Conservation (phyloP, 1,284 basidiomycete genomes). For the Ganoderma lucidum region DNA sequence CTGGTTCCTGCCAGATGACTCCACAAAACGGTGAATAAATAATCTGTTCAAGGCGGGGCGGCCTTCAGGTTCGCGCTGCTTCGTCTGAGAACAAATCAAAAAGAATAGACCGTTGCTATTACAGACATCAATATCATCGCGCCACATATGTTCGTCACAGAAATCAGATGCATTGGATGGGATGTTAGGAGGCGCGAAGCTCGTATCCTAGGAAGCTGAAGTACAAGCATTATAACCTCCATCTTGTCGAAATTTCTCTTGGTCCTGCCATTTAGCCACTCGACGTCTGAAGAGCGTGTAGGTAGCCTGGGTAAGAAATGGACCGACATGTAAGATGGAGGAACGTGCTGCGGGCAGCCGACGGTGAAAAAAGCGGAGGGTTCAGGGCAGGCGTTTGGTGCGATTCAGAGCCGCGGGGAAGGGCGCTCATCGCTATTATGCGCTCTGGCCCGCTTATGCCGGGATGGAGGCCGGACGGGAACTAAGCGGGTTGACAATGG, state of each 20-base stretch:
- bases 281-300: constrained; percentile 49
- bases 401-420: neutral
- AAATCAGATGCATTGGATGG: neutral
- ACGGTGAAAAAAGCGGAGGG: constrained; percentile 26
- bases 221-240: constrained; percentile 77
- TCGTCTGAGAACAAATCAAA: neutral
- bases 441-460: constrained; percentile 13
- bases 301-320: constrained; percentile 71
- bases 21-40: neutral
- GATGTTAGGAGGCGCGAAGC: constrained; percentile 78
- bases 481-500: constrained; percentile 1
- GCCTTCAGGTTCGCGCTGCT: neutral
- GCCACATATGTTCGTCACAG: neutral
- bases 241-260: constrained; percentile 54
- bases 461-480: constrained; percentile 4
- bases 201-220: constrained; percentile 44
- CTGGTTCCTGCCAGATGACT: neutral
- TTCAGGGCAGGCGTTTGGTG: constrained; percentile 49
- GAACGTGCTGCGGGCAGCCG: constrained; percentile 28
- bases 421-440: neutral
- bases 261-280: constrained; percentile 80
- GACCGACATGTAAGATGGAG: constrained; percentile 68
- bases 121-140: neutral
- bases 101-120: neutral
- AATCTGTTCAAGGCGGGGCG: neutral